Evolutionary conservation across 2,329 filamentous ascomycete species (phyloP).

Genomic region (Epichloe hybrida): DNA sequence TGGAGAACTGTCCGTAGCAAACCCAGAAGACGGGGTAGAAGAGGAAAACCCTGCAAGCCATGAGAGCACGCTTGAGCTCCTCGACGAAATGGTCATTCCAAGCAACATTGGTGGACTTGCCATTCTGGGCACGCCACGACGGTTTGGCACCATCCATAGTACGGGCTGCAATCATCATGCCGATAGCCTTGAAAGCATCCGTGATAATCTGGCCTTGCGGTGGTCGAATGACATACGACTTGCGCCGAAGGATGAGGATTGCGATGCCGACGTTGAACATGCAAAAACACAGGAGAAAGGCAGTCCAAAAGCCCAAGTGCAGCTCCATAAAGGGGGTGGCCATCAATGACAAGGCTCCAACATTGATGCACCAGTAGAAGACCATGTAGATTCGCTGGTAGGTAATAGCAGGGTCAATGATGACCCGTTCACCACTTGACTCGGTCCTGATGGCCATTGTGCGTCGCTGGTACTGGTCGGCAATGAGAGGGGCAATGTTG

Average conservation of each 20-base stretch:
- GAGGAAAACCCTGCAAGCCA: slow-evolving; percentile 60
- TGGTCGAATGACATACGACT: slow-evolving; percentile 36
- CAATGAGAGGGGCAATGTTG: slow-evolving; percentile 45
- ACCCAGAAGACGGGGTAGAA: slow-evolving; percentile 57
- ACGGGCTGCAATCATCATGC: slow-evolving; percentile 26
- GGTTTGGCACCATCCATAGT: slow-evolving; percentile 52
- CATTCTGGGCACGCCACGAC: slow-evolving; percentile 43
- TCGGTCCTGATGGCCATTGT: slow-evolving; percentile 35
- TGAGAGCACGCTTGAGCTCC: slow-evolving; percentile 49
- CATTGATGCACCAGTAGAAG: slow-evolving; percentile 62
- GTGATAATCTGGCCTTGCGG: slow-evolving; percentile 51
- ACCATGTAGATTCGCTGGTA: slow-evolving; percentile 60
- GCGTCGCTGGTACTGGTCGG: slow-evolving; percentile 49
- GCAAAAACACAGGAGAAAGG: slow-evolving; percentile 42
- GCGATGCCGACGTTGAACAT: slow-evolving; percentile 49
- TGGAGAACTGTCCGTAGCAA: slow-evolving; percentile 53
- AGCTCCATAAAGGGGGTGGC: slow-evolving; percentile 58
- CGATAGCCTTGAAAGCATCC: slow-evolving; percentile 42
- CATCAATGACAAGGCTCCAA: slow-evolving; percentile 55
- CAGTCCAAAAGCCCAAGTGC: slow-evolving; percentile 54
- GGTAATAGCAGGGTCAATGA: slow-evolving; percentile 54
- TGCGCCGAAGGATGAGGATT: slow-evolving; percentile 33
- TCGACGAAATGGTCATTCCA: slow-evolving; percentile 63
- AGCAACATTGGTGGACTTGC: slow-evolving; percentile 26
- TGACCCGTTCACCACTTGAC: slow-evolving; percentile 41